phyloP scores from a whole-genome alignment of 345 rosid genomes.

The Leavenworthia alabamica region DNA sequence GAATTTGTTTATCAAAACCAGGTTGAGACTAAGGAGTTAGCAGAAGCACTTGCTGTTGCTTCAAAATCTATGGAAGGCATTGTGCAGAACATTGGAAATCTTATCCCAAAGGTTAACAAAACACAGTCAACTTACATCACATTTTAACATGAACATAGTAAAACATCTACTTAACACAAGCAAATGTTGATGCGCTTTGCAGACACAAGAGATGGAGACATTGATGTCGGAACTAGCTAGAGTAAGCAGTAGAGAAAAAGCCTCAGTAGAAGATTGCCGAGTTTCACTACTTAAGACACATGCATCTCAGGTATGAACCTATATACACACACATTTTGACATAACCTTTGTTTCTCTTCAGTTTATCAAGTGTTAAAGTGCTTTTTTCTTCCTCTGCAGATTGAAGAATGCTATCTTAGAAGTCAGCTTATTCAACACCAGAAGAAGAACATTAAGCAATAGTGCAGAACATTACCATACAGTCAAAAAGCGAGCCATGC shows the following conservation, averaged over 20 bases:
- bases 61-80: slow-evolving; percentile 54
- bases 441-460: neutral
- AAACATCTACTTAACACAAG: neutral
- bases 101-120: slow-evolving; percentile 50
- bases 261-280: slow-evolving; percentile 61
- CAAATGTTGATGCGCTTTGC: slow-evolving; percentile 18
- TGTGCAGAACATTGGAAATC: slow-evolving; percentile 35
- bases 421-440: slow-evolving; percentile 57
- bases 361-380: neutral
- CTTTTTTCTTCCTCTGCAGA: slow-evolving; percentile 36
- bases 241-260: slow-evolving; percentile 53
- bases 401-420: slow-evolving; percentile 63
- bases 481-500: neutral
- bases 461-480: neutral
- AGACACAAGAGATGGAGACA: slow-evolving; percentile 64
- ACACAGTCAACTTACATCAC: neutral
- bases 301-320: slow-evolving; percentile 46
- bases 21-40: slow-evolving; percentile 57
- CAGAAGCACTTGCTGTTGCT: slow-evolving; percentile 55
- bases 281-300: slow-evolving; percentile 41
- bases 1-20: slow-evolving; percentile 16
- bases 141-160: neutral
- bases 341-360: neutral
- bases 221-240: slow-evolving; percentile 67
- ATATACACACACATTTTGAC: neutral